Evolutionary conservation across 176 grass and related monocot species (phyloP).

Genomic region (Oryza coarctata): DNA sequence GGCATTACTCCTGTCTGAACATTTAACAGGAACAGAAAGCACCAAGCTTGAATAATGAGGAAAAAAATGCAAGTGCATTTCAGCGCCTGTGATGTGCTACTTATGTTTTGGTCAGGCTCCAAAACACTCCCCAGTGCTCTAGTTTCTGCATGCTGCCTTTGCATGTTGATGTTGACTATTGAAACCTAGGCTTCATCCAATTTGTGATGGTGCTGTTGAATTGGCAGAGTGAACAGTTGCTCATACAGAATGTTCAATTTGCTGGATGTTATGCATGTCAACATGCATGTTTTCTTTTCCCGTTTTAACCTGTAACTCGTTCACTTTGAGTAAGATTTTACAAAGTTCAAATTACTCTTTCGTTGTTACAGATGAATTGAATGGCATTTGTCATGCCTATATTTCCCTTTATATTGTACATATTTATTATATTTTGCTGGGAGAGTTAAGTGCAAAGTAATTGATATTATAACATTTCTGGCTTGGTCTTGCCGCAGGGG

Average conservation of each 20-base stretch:
- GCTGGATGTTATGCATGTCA: not conserved
- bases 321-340: constrained; percentile 18
- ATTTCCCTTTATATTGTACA: not conserved
- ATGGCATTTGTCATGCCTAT: not conserved
- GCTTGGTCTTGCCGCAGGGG: constrained; percentile 55
- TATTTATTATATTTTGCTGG: constrained; percentile 12
- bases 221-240: constrained; percentile 10
- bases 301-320: not conserved
- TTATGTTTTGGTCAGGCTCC: not conserved
- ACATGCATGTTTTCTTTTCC: constrained; percentile 8
- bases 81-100: not conserved
- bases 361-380: not conserved
- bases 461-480: not conserved
- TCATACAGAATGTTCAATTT: constrained; percentile 6
- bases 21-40: not conserved
- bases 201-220: not conserved
- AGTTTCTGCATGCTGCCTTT: not conserved
- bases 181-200: not conserved
- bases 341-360: not conserved
- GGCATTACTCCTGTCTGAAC: not conserved
- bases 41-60: not conserved
- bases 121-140: not conserved
- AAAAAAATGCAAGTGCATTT: not conserved
- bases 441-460: not conserved
- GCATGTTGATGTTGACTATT: not conserved